Percentiles rank a stretch among this genome's conserved stretches.
These are phyloP conservation scores for Agrocybe praecox DNA, from an alignment of 768 basidiomycete genomes.

Conservation along the genomic window DNA sequence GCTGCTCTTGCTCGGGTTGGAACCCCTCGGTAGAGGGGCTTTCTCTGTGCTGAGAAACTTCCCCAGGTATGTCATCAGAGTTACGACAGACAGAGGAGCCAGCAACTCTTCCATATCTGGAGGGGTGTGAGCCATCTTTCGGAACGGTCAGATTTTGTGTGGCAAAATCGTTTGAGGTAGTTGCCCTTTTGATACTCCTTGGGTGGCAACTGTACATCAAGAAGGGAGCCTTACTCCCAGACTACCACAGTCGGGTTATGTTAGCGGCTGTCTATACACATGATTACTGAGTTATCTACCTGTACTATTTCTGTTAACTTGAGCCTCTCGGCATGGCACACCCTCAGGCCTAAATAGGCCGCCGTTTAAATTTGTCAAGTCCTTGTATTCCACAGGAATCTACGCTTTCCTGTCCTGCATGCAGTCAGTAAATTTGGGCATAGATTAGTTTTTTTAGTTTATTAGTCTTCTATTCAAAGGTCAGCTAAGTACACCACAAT, in stretches of 20 bases:
- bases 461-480: no score
- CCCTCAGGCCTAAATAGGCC: constrained; percentile 13
- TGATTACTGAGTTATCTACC: not conserved
- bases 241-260: not conserved
- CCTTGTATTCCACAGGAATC: not conserved
- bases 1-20: constrained; percentile 2
- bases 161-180: not conserved
- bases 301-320: not conserved
- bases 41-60: no score
- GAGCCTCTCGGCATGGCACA: constrained; percentile 13
- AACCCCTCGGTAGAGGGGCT: not conserved
- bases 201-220: not conserved
- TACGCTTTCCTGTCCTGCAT: constrained; percentile 13
- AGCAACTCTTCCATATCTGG: not conserved
- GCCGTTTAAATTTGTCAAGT: constrained; percentile 2
- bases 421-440: constrained; percentile 13
- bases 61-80: constrained; percentile 5
- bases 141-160: not conserved
- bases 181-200: not conserved
- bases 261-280: not conserved
- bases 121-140: not conserved
- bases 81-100: not conserved
- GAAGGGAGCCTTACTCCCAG: not conserved
- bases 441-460: no score
- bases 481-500: no score